A percentile compares a stretch with the other conserved stretches of the same genome.
Evolutionary conservation across 140 eudicot species (phyloP).

Genomic region (Ambrosia hybrid): DNA sequence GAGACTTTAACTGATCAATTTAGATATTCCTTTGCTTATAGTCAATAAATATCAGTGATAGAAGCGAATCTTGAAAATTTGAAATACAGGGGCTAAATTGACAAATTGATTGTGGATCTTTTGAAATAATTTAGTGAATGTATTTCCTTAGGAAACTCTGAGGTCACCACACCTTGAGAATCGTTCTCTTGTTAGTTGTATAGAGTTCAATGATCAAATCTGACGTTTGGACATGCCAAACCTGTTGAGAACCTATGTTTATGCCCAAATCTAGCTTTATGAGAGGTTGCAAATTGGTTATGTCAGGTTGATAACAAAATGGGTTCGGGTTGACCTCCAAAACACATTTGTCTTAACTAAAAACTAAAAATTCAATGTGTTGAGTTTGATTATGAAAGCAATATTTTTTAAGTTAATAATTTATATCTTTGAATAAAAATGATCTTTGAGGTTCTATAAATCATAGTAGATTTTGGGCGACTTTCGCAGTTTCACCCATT

Average conservation of each 20-base stretch:
- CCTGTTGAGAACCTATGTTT: not conserved
- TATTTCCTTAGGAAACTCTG: not conserved
- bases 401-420: not conserved
- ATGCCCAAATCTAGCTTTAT: not conserved
- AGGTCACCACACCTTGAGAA: constrained; percentile 13
- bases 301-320: not conserved
- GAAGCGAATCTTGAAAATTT: not conserved
- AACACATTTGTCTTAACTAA: not conserved
- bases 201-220: not conserved
- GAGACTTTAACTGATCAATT: not conserved
- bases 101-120: too few species aligned
- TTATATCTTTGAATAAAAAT: not conserved
- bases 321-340: not conserved
- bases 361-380: not conserved
- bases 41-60: constrained; percentile 5
- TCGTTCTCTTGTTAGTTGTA: not conserved
- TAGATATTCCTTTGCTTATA: constrained; percentile 10
- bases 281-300: not conserved
- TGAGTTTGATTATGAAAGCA: constrained; percentile 3
- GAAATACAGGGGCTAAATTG: too few species aligned
- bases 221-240: not conserved
- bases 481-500: not conserved
- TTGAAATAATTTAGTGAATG: not conserved
- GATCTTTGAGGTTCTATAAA: not conserved
- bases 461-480: not conserved